These are phyloP conservation scores for Alternaria brassicae DNA, from an alignment of 2,329 filamentous ascomycete genomes.

Conservation along the genomic window DNA sequence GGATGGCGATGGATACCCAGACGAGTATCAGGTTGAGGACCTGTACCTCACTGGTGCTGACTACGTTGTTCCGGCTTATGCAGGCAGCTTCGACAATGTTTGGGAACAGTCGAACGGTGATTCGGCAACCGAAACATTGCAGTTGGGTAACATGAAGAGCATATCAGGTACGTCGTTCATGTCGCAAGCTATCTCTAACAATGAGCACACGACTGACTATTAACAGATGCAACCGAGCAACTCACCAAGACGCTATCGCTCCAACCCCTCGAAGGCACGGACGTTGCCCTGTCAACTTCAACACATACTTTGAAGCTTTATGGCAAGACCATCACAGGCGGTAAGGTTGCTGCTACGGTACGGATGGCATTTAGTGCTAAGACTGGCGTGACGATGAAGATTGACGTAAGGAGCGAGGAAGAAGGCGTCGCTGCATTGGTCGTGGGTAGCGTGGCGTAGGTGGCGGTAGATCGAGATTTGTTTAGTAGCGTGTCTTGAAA, in stretches of 20 bases:
- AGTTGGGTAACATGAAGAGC: slow-evolving; percentile 85
- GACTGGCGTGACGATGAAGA: slow-evolving; percentile 94
- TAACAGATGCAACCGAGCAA: slow-evolving; percentile 86
- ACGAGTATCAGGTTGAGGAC: slow-evolving; percentile 96
- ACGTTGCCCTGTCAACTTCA: slow-evolving; percentile 84
- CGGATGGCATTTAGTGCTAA: slow-evolving; percentile 95
- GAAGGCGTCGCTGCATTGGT: slow-evolving; percentile 86
- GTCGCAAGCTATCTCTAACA: background rate
- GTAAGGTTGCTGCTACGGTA: slow-evolving; percentile 84
- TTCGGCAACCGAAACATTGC: slow-evolving; percentile 88
- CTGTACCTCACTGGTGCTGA: slow-evolving; percentile 90
- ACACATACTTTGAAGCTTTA: slow-evolving; percentile 96
- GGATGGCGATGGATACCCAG: slow-evolving; percentile 83
- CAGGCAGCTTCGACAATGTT: slow-evolving; percentile 91
- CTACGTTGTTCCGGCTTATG: slow-evolving; percentile 92
- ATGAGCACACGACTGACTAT: slow-evolving; percentile 22
- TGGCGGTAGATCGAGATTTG: background rate
- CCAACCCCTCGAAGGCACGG: slow-evolving; percentile 92
- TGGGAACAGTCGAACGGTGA: slow-evolving; percentile 95
- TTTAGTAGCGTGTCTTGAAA: slow-evolving; percentile 8
- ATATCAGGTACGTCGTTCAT: slow-evolving; percentile 77
- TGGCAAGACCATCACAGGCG: slow-evolving; percentile 91
- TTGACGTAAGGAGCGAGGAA: slow-evolving; percentile 90
- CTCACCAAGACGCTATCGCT: slow-evolving; percentile 85
- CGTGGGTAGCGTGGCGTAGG: slow-evolving; percentile 80